Base-by-base conservation (phyloP, 139 green algal genomes). In the Chlorella sp. region DNA sequence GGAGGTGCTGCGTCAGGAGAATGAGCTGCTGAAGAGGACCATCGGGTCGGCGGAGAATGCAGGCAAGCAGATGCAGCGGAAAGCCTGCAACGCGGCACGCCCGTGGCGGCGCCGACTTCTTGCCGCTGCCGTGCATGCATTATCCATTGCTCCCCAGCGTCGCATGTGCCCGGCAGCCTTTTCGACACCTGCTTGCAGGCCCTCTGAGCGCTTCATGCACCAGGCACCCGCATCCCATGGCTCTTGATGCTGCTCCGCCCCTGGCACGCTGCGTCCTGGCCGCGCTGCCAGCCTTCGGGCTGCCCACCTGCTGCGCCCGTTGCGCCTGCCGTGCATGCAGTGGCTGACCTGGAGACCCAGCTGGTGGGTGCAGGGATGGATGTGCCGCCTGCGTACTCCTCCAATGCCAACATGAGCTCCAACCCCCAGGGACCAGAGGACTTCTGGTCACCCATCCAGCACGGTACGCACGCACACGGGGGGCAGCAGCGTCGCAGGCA, bases 21-120 rank as follows among this genome's bases (percentile, higher is more conserved):
- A 98, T 89, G 94, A 97, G 88, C 89, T 96, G 40, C 93, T 98
- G 37, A 95, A 95, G 57, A 68, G 91, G n/a, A 95, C 96, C 48
- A 93, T 96, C 40, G 42, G 88, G 24, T 64, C 89, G 2, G 85
- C 91, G 26, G 93, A 94, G 42, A 53, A 21, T 0, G 79, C 83
- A 71, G 89, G 91, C 30, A 81, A 86, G 60, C 48, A 90, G 91
- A 42, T 61, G 85, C 85, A 9, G 48, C 48, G 7, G 48, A 57
- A 5, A 36, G 32, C 19, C 86, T 87, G 86, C 87, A 14, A 61
- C 22, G 73, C n/a, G 19, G n/a, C 32, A 37, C 73, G n/a, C 18
- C 32, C 28, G 48, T 57, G 48, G 48, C 48, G 48, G 48, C 48
- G 9, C 48, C 5, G 48, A 5, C 48, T 57, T 9, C 48, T 57